Evolutionary conservation across 2,329 filamentous ascomycete species (phyloP).

Genomic region (Aspergillus ochraceus): DNA sequence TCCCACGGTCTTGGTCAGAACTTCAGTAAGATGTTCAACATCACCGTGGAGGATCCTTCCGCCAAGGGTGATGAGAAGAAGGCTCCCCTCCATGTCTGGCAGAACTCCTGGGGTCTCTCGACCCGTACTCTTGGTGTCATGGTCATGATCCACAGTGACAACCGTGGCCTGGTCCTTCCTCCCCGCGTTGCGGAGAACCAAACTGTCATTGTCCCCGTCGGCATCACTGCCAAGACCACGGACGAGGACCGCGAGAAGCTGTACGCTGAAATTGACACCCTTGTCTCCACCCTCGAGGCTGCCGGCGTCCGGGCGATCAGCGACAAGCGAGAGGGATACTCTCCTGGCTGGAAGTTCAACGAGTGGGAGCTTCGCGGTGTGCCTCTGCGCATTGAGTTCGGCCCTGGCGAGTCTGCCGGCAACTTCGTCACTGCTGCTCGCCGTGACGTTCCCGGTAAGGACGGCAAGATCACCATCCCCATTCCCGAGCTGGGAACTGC

Average conservation of each 20-base stretch:
- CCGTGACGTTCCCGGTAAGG: slow-evolving; percentile 68
- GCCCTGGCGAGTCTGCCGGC: slow-evolving; percentile 88
- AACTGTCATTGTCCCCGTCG: slow-evolving; percentile 84
- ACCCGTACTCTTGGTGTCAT: slow-evolving; percentile 97
- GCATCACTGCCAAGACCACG: slow-evolving; percentile 83
- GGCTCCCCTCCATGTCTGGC: slow-evolving; percentile 84
- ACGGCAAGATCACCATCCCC: slow-evolving; percentile 76
- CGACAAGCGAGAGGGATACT: slow-evolving; percentile 85
- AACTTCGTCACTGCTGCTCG: slow-evolving; percentile 81
- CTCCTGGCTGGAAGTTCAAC: slow-evolving; percentile 97
- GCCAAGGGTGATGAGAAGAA: slow-evolving; percentile 71
- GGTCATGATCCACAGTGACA: slow-evolving; percentile 97
- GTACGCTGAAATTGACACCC: slow-evolving; percentile 70
- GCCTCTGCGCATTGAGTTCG: slow-evolving; percentile 90
- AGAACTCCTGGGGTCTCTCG: slow-evolving; percentile 98
- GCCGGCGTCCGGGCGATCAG: slow-evolving; percentile 75
- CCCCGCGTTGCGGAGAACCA: slow-evolving; percentile 86
- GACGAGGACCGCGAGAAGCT: slow-evolving; percentile 77
- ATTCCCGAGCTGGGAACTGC: slow-evolving; percentile 71
- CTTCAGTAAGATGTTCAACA: slow-evolving; percentile 99
- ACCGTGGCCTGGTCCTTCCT: slow-evolving; percentile 91
- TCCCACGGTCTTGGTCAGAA: slow-evolving; percentile 96
- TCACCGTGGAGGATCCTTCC: slow-evolving; percentile 88
- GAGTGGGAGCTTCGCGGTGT: slow-evolving; percentile 98
- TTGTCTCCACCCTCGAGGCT: slow-evolving; percentile 68